A percentile compares a stretch with the other conserved stretches of the same genome.
Evolutionary conservation across 2,329 filamentous ascomycete species (phyloP).

Genomic region (Aspergillus sp.): DNA sequence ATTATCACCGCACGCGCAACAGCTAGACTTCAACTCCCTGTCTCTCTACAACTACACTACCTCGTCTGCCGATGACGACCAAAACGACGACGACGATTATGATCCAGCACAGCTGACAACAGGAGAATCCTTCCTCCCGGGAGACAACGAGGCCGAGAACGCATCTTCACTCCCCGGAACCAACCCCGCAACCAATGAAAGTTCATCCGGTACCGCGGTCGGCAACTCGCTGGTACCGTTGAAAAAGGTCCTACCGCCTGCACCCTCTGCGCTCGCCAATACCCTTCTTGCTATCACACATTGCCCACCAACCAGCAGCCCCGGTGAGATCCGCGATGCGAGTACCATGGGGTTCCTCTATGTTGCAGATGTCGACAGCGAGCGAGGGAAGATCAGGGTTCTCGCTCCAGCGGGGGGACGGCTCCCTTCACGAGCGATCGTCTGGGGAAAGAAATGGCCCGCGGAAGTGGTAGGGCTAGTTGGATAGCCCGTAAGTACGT

Average conservation of each 20-base stretch:
- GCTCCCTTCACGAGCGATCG: constrained; percentile 73
- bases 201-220: constrained; percentile 7
- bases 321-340: constrained; percentile 73
- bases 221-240: constrained; percentile 39
- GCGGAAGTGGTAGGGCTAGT: constrained; percentile 79
- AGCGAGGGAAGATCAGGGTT: constrained; percentile 75
- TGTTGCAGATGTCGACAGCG: constrained; percentile 85
- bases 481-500: constrained; percentile 40
- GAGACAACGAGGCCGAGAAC: constrained; percentile 27
- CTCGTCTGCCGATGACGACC: constrained; percentile 53
- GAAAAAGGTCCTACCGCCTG: constrained; percentile 64
- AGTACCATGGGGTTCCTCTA: constrained; percentile 92
- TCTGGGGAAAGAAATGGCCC: constrained; percentile 79
- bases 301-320: constrained; percentile 66
- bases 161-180: constrained; percentile 25
- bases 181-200: constrained; percentile 17
- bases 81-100: constrained; percentile 42
- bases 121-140: constrained; percentile 37
- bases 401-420: constrained; percentile 81
- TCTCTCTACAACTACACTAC: constrained; percentile 70
- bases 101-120: constrained; percentile 34
- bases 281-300: constrained; percentile 83
- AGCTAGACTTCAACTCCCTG: constrained; percentile 73
- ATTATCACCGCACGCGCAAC: constrained; percentile 83
- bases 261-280: constrained; percentile 65